phyloP scores from a whole-genome alignment of 768 basidiomycete genomes.

The Mycena chlorophos region DNA sequence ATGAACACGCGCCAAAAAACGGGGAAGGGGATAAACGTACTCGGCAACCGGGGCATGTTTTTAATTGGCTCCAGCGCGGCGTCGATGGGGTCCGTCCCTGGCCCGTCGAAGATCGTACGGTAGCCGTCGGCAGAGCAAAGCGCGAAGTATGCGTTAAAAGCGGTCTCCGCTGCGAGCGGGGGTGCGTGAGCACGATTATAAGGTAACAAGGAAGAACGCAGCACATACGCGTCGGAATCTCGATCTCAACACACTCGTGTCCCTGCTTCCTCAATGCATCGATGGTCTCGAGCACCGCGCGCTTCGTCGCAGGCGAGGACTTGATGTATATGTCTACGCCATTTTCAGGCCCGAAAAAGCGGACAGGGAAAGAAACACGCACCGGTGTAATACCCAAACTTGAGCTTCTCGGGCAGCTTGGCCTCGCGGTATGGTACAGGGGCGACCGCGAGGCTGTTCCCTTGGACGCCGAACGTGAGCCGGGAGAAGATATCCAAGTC shows the following conservation, averaged over 20 bases:
- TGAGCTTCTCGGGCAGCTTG: constrained; percentile 25
- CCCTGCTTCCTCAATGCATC: constrained; percentile 45
- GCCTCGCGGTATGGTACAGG: constrained; percentile 10
- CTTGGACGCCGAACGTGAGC: constrained; percentile 7
- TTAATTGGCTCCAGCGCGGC: not conserved
- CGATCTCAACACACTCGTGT: constrained; percentile 46
- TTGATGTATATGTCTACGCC: constrained; percentile 42
- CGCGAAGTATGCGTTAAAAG: not conserved
- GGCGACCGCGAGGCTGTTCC: not conserved
- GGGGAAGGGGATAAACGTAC: not conserved
- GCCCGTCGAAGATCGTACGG: constrained; percentile 2
- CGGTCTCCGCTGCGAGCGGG: constrained; percentile 1
- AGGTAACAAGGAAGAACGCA: not conserved
- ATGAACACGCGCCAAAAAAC: not conserved
- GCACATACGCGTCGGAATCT: not conserved
- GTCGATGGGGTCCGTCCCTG: constrained; percentile 14
- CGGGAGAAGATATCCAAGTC: constrained; percentile 16
- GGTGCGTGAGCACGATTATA: not conserved
- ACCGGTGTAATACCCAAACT: constrained; percentile 34
- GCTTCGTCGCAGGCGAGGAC: constrained; percentile 59
- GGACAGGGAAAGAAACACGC: not conserved
- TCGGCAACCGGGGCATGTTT: not conserved
- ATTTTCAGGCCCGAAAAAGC: not conserved
- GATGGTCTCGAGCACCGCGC: constrained; percentile 52
- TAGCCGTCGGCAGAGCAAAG: constrained; percentile 15